These are phyloP conservation scores for Phanerodontia chrysosporium DNA, from an alignment of 768 basidiomycete genomes.

Conservation along the genomic window DNA sequence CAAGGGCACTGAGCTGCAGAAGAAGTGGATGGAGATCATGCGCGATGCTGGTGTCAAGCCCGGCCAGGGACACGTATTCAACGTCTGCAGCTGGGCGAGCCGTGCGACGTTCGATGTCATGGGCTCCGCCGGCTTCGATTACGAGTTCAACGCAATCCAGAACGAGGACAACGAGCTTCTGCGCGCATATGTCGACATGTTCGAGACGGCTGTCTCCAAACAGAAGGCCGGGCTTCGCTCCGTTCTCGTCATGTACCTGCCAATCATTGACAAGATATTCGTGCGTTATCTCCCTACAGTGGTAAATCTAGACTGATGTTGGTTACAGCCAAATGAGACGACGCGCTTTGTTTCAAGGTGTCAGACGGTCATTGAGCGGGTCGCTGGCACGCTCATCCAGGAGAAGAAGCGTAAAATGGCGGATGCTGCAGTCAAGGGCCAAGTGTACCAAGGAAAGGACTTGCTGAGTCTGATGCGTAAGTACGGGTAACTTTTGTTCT, in stretches of 20 bases:
- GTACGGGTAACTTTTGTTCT: conserved; percentile 32
- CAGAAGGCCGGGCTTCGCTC: conserved; percentile 44
- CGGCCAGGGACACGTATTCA: conserved; percentile 40
- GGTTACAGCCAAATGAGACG: conserved; percentile 51
- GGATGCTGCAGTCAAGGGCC: conserved; percentile 52
- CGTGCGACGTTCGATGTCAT: conserved; percentile 89
- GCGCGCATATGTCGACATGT: conserved; percentile 81
- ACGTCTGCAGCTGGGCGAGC: conserved; percentile 79
- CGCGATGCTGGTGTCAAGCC: conserved; percentile 2
- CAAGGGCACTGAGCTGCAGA: conserved; percentile 59
- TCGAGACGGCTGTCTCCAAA: conserved; percentile 65
- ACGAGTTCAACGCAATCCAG: conserved; percentile 80
- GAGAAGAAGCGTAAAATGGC: conserved; percentile 73
- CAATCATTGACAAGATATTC: conserved; percentile 48
- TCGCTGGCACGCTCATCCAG: conserved; percentile 72
- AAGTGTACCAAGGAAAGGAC: conserved; percentile 61
- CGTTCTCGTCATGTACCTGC: conserved; percentile 53
- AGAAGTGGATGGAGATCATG: conserved; percentile 56
- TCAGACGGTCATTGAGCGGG: conserved; percentile 57
- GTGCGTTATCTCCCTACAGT: conserved; percentile 33
- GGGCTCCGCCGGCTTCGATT: conserved; percentile 86
- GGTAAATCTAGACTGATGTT: background rate
- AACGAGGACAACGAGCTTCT: conserved; percentile 78
- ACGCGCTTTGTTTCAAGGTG: conserved; percentile 49
- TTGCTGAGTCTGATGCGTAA: conserved; percentile 71